A percentile compares a stretch with the other conserved stretches of the same genome.
Conservation (phyloP, 257 asterid species). For the Linaria vulgaris region DNA sequence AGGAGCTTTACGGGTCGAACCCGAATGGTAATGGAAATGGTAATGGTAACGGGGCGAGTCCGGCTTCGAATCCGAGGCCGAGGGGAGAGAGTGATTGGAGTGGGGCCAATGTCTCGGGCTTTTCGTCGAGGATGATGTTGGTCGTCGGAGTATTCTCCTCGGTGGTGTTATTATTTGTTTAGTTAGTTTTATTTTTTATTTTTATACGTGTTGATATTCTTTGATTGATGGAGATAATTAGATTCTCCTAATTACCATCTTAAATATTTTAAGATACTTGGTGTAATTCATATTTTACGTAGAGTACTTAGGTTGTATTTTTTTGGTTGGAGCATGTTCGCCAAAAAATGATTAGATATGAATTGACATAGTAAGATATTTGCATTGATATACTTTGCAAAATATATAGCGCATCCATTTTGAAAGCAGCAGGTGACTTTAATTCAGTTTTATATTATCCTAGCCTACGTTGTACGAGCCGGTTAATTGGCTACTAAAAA, state of each 20-base stretch:
- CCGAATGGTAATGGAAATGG: slow-evolving; percentile 53
- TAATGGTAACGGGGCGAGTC: slow-evolving; percentile 42
- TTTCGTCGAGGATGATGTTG: slow-evolving; percentile 3
- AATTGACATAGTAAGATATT: no score
- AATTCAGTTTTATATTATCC: no score
- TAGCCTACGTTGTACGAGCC: no score
- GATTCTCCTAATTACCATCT: not conserved
- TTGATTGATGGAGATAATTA: not conserved
- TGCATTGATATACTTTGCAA: no score
- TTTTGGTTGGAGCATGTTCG: no score
- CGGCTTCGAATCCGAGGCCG: slow-evolving; percentile 40
- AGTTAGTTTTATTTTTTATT: not conserved
- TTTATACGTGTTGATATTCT: not conserved
- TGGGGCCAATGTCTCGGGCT: slow-evolving; percentile 33
- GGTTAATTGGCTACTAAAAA: no score
- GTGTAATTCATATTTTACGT: not conserved
- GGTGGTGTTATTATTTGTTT: no score
- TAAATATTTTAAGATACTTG: not conserved
- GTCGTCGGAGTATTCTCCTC: slow-evolving; percentile 12
- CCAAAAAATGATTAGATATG: no score
- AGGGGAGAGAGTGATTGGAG: slow-evolving; percentile 36
- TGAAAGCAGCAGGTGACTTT: no score
- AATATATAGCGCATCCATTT: no score
- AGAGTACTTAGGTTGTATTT: not conserved
- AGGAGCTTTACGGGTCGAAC: slow-evolving; percentile 69